These are phyloP conservation scores for Penicillium frequentans DNA, from an alignment of 2,329 filamentous ascomycete genomes.

Conservation along the genomic window DNA sequence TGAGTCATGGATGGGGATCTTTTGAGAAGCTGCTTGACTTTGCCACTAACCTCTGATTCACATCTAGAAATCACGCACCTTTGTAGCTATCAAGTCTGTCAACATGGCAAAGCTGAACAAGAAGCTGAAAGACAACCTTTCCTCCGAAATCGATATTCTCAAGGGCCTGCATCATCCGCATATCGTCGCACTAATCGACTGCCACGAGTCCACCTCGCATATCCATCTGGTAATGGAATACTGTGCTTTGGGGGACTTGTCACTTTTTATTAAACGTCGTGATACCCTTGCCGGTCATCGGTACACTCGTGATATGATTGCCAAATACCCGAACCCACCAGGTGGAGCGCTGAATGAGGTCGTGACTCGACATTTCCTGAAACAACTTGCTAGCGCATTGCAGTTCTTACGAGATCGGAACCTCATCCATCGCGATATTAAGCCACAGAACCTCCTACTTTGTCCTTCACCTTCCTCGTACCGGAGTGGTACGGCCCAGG, in stretches of 20 bases:
- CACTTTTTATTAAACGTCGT: constrained; percentile 93
- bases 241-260: constrained; percentile 91
- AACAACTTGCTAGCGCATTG: constrained; percentile 89
- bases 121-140: constrained; percentile 95
- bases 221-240: constrained; percentile 99
- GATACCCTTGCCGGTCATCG: constrained; percentile 76
- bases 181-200: constrained; percentile 94
- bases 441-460: constrained; percentile 91
- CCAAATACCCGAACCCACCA: constrained; percentile 83
- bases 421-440: constrained; percentile 94
- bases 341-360: constrained; percentile 93
- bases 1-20: constrained; percentile 47
- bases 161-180: constrained; percentile 93
- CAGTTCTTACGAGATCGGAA: constrained; percentile 82
- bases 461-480: constrained; percentile 77
- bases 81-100: constrained; percentile 95
- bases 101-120: constrained; percentile 86
- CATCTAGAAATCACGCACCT: constrained; percentile 69
- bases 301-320: constrained; percentile 83
- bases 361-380: constrained; percentile 92
- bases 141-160: constrained; percentile 92
- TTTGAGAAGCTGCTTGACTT: neutral
- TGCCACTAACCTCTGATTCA: constrained; percentile 10
- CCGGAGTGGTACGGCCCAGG: constrained; percentile 59
- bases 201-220: constrained; percentile 79